Base-by-base conservation (phyloP, 345 rosid genomes). In the Arabidopsis suecica region DNA sequence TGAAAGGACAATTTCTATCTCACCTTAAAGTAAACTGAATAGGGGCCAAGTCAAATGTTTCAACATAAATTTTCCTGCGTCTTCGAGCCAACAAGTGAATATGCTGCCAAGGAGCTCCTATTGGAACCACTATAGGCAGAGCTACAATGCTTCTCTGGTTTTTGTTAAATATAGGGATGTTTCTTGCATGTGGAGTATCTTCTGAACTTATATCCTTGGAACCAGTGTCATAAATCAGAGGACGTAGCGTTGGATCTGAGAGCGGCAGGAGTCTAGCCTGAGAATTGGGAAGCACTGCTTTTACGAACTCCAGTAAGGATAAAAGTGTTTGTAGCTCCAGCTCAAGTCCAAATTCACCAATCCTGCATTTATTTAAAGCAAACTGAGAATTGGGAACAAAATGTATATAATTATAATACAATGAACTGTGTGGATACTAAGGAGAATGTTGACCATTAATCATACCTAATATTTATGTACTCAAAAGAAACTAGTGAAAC, bases 31-130 rank as follows among this genome's bases (percentile, higher is more conserved):
- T 86, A 78, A 89, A 87, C 72, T 86, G 88, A 61, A 94, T 68
- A 53, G 97, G 90, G 57, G 91, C 88, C 73, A 94, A 73, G 76
- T 91, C 87, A 59, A 94, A 84, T 73, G 87, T 73, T 85, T 94
- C 97, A 69, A 94, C 88, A 75, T 88, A 94, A 53, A 94, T 84
- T 76, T 93, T 93, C 85, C 81, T 86, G 67, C 87, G 86, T 73
- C 93, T 88, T 85, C 95, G 84, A 61, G 97, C 96, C 83, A 87
- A 81, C 70, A 85, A 84, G 76, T 85, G 84, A 79, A 94, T 88
- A 71, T 83, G 78, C 79, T 94, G 97, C 98, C 96, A 88, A 75
- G 98, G 98, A 74, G 96, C 98, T 68, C 98, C 98, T 62, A 94
- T 86, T 41, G 98, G 98, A 85, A 87, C 83, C 67, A 88, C 79